Evolutionary conservation across 352 stramenopile species (phyloP), one percentile per base, ranked within the genome.

Genomic region (Phytopythium boreale): DNA sequence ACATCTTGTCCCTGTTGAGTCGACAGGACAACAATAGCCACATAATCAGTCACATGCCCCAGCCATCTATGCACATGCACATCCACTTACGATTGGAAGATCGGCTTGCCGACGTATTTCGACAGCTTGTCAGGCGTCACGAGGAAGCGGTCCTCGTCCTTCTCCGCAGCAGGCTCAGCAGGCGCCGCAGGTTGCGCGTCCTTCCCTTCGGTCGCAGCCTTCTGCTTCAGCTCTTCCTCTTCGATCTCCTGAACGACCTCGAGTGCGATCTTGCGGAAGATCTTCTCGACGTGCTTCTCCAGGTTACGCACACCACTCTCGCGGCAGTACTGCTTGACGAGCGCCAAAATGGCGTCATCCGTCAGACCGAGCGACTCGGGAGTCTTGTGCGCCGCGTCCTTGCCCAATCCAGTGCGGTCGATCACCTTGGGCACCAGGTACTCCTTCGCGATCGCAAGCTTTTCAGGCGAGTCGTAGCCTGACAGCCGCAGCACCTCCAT

Each of bases 401-500:
- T 80, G 10, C 84, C 75, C 9, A 95, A 59, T 24, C 98, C 97
- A 34, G 87, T 98, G 29, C 98, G 92, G 46, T 96, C 89, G 64
- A 98, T 83, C 14, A 97, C 95, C 76, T 99, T 99, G 5, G 97
- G 97, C 27, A 99, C 94, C 8, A 99, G 75, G 70, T 99, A 99
- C 44, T 98, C 84, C 76, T 98, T 97, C 27, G 96, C 95, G 59
- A 99, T 99, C 37, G 94, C 90, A 37, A 99, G 71, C 75, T 99
- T 99, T 63, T 99, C 97, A 12, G 93, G 90, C 12, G 97, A 90
- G 70, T 99, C 97, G 63, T 95, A 95, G 22, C 97, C 98, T 29
- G 94, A 98, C 17, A 99, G 68, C 61, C 94, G 91, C 66, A 99
- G 96, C 22, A 99, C 86, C 84, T 99, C 98, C 97, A 99, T 99